Evolutionary conservation across 257 asterid genomes (phyloP), one percentile per base, ranked within the genome.

Genomic region (Echites panduratus): DNA sequence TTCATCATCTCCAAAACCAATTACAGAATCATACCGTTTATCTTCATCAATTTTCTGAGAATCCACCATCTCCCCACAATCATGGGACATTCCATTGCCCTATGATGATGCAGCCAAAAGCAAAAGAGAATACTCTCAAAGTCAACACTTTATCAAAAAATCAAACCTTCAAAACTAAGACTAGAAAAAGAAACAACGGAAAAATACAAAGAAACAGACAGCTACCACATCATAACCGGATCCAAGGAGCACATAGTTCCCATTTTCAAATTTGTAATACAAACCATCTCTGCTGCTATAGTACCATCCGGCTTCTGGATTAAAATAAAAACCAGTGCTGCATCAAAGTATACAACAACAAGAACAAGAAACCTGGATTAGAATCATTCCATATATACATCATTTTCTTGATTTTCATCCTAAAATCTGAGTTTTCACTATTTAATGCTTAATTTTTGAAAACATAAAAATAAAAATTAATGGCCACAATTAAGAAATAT

Each of bases 251-350:
- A 91, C 92, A 82, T 91, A 94, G 56, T 86, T 88, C 76, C 96
- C 99, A 81, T 87, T 84, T 83, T 91, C 98, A 75, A 86, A 94
- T 76, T 83, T 88, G 89, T 94, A 94, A 75, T 91, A 94, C 58
- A 80, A 86, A 63, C 97, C 96, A 82, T 94, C 98, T 68, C 74
- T 78, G 79, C 84, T 83, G 87, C 88, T 91, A 68, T 91, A 94
- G 79, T 94, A 94, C 99, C 99, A 91, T 7, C 90, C 96, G 11
- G 85, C 99, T 67, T 81, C 66, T 44, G 96, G 98, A 63, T 87
- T 95, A 70, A 88, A 93, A 83, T 94, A 94, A 85, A 94, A 90
- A 40, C 99, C 98, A 81, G 96, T 74, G 83, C 99, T 94, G 92
- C 78, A 83, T 71, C 80, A 81, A 76, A 74, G 22, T 54, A 70